These are phyloP conservation scores for Chamaenerion angustifolium DNA, from an alignment of 345 rosid genomes.

Conservation along the genomic window DNA sequence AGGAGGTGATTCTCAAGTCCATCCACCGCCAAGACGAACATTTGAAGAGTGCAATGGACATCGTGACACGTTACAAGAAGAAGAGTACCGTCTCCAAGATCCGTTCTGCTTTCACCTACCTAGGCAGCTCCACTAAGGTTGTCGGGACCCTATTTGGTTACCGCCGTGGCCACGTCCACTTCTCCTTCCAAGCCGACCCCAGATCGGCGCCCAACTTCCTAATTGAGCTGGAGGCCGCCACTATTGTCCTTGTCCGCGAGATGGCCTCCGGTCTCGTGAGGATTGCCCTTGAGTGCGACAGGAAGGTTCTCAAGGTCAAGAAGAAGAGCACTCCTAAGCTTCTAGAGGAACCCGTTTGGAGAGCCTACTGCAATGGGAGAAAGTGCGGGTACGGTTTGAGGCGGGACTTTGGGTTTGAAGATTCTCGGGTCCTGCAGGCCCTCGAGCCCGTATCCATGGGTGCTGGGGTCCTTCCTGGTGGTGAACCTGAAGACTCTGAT, in stretches of 20 bases:
- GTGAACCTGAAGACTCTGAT: constrained; percentile 21
- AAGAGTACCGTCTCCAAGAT: constrained; percentile 34
- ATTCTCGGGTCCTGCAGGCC: constrained; percentile 58
- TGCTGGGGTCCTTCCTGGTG: constrained; percentile 74
- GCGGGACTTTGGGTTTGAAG: constrained; percentile 52
- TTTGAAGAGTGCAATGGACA: too few relatives aligned
- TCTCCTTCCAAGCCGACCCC: constrained; percentile 70
- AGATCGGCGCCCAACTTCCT: constrained; percentile 45
- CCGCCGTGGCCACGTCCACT: constrained; percentile 74
- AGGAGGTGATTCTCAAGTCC: constrained; percentile 26
- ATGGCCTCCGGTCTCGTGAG: constrained; percentile 93
- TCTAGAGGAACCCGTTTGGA: constrained; percentile 60
- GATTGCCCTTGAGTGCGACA: constrained; percentile 72
- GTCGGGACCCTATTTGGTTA: constrained; percentile 79
- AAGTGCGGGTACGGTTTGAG: constrained; percentile 70
- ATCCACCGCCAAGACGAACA: constrained; percentile 9
- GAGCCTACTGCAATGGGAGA: constrained; percentile 78
- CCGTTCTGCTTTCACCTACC: constrained; percentile 36
- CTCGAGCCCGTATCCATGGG: constrained; percentile 89
- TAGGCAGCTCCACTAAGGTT: constrained; percentile 44
- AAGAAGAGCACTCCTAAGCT: constrained; percentile 39
- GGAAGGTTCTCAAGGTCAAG: constrained; percentile 16
- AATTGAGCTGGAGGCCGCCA: constrained; percentile 71
- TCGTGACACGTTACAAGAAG: constrained; percentile 2
- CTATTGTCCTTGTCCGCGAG: constrained; percentile 63